A percentile compares a stretch with the other conserved stretches of the same genome.
Conservation (phyloP, 2,329 filamentous ascomycete species). For the Aphanoascus verrucosus region DNA sequence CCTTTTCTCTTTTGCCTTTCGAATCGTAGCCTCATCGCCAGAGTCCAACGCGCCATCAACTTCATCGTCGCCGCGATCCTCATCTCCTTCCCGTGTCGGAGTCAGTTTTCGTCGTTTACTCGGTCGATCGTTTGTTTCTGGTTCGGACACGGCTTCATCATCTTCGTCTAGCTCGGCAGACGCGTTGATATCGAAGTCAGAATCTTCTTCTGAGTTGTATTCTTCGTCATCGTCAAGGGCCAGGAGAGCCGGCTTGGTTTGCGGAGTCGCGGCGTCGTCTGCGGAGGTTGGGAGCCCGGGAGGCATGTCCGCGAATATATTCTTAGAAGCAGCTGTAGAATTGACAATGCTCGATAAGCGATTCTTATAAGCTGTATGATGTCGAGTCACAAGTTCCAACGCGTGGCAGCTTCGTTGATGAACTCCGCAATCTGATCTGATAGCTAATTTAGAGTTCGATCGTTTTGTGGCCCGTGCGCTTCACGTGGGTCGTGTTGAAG, state of each 20-base stretch:
- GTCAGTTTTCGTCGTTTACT: conserved; percentile 32
- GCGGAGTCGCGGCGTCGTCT: background rate
- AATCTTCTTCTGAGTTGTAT: conserved; percentile 36
- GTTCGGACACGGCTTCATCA: conserved; percentile 21
- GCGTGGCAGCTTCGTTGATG: too few species aligned
- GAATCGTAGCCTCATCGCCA: conserved; percentile 48
- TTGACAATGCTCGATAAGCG: too few species aligned
- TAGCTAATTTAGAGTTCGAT: too few species aligned
- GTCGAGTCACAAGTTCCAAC: too few species aligned
- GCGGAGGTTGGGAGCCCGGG: background rate
- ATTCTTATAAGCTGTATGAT: too few species aligned
- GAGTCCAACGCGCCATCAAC: conserved; percentile 40
- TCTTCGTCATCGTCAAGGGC: conserved; percentile 6
- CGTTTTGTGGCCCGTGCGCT: too few species aligned
- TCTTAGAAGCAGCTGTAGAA: too few species aligned
- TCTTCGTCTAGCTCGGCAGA: conserved; percentile 24
- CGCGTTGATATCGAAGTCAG: conserved; percentile 34
- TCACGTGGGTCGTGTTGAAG: too few species aligned
- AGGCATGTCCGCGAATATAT: background rate
- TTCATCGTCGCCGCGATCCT: conserved; percentile 11
- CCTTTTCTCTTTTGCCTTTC: conserved; percentile 35
- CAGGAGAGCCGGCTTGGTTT: background rate
- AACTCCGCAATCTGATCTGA: too few species aligned
- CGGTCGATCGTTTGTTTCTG: conserved; percentile 26
- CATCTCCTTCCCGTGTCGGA: conserved; percentile 18